Evolutionary conservation across 768 basidiomycete species (phyloP), one percentile per base, ranked within the genome.

Genomic region (Leccinellum albellum): DNA sequence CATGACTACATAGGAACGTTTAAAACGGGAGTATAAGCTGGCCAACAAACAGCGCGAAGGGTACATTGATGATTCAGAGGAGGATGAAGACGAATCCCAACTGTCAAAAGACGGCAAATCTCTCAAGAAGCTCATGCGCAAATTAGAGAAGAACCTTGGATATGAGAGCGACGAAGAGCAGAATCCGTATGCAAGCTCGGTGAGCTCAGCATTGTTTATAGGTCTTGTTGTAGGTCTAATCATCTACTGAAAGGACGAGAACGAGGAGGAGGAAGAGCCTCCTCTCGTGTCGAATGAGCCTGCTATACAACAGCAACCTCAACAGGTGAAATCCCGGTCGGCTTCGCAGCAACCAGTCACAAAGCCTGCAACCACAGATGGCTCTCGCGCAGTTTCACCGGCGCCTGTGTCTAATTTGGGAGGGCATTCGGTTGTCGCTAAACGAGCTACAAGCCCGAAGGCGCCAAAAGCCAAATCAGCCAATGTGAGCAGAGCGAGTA

Each of bases 111-210:
- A 91, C 33, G 87, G 83, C 15, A 89, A 88, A 72, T 83, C 82
- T 3, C 85, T 94, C 77, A 88, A 91, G 74, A 95, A 94, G 73
- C 79, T 94, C 20, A 84, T 98, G 66, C 86, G 82, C 59, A 89
- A 85, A 67, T 78, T 86, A 56, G 94, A 95, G 72, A 91, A 92
- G 69, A 88, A 88, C 54, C 84, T 81, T 9, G 86, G 78, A 7
- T 92, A 93, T 66, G 91, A 93, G 15, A 87, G 84, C 51, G 91
- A 92, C 46, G 89, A 93, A 21, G 88, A 91, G 44, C 66, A 54
- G 31, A 91, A 94, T 70, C 91, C 91, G 5, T 93, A 92, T 66
- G 86, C 86, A 1, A 87, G 83, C 67, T 88, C 86, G 64, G 91
- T 85, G 69, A 64, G 87, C 73, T 33, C 50, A 40, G 32, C 1